phyloP scores from a whole-genome alignment of 2,329 filamentous ascomycete genomes.

The Fusarium sp. region DNA sequence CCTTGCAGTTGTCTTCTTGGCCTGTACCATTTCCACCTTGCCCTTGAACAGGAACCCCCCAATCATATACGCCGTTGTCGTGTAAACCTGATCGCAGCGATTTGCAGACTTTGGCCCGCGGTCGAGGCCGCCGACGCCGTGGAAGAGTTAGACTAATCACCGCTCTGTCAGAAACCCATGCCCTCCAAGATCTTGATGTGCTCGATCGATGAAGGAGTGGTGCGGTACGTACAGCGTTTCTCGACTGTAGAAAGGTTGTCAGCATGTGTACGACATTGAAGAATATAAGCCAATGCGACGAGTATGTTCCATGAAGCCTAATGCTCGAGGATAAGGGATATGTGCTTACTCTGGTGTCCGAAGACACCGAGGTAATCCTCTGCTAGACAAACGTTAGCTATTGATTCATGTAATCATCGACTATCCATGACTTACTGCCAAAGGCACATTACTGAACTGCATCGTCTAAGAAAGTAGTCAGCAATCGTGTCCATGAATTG shows the following conservation, averaged over 20 bases:
- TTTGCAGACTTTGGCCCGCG: neutral
- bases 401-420: neutral
- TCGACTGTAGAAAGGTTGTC: neutral
- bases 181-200: neutral
- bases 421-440: neutral
- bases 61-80: rapidly evolving
- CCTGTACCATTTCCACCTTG: neutral
- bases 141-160: rapidly evolving
- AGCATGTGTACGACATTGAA: neutral
- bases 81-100: neutral
- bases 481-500: neutral
- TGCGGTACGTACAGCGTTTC: neutral
- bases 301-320: neutral
- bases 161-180: neutral
- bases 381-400: neutral
- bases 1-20: neutral
- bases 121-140: neutral
- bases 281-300: neutral
- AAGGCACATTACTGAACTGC: rapidly evolving
- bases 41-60: neutral
- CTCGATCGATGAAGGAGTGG: neutral
- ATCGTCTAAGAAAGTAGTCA: neutral
- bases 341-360: rapidly evolving
- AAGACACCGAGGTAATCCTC: neutral
- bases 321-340: neutral